phyloP scores from a whole-genome alignment of 768 basidiomycete genomes.

The Termitomyces sp. region DNA sequence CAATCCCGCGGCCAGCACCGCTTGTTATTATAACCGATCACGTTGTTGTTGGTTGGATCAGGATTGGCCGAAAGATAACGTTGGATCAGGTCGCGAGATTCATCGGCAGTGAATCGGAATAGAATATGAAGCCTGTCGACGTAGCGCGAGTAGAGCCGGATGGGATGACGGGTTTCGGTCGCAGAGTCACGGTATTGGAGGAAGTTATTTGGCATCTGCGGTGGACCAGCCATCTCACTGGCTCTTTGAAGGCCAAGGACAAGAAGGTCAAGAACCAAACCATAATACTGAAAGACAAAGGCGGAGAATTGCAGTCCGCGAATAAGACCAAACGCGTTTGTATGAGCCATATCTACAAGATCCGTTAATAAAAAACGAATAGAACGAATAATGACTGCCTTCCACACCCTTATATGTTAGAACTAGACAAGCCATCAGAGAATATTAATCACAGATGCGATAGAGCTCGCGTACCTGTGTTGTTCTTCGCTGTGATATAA shows the following conservation, averaged over 20 bases:
- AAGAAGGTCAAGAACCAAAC: slow-evolving; percentile 89
- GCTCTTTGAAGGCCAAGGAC: slow-evolving; percentile 97
- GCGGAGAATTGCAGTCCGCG: slow-evolving; percentile 97
- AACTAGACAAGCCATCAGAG: slow-evolving; percentile 28
- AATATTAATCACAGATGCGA: neutral
- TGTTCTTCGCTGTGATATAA: slow-evolving; percentile 99
- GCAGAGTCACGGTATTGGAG: slow-evolving; percentile 92
- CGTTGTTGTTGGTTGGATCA: slow-evolving; percentile 98
- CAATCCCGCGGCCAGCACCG: slow-evolving; percentile 99
- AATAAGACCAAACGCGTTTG: slow-evolving; percentile 95
- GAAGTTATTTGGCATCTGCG: slow-evolving; percentile 97
- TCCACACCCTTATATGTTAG: slow-evolving; percentile 77
- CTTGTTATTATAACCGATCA: slow-evolving; percentile 99
- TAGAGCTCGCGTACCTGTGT: slow-evolving; percentile 49
- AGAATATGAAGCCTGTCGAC: slow-evolving; percentile 93
- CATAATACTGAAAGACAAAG: slow-evolving; percentile 99
- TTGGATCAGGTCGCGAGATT: slow-evolving; percentile 95
- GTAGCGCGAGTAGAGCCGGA: slow-evolving; percentile 95
- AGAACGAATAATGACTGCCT: neutral
- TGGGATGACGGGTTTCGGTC: slow-evolving; percentile 96
- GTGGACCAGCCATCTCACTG: slow-evolving; percentile 98
- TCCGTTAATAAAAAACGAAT: slow-evolving; percentile 4
- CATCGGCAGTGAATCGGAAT: slow-evolving; percentile 97
- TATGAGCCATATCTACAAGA: slow-evolving; percentile 82
- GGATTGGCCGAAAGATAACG: slow-evolving; percentile 96